Conservation (phyloP, 139 green algal species). For the Tetradesmus obliquus region DNA sequence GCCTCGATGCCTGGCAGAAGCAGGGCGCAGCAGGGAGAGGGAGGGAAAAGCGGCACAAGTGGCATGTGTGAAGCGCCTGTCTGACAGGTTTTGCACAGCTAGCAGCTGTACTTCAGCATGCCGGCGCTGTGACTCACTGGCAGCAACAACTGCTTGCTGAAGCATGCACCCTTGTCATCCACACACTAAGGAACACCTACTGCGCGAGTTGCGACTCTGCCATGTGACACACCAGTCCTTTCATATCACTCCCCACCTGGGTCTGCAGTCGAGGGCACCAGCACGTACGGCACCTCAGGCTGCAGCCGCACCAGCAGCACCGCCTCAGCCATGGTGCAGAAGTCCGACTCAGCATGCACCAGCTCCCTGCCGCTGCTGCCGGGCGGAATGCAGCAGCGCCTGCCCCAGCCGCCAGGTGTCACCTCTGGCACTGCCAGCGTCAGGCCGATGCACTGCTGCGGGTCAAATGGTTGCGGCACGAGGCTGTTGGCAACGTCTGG, state of each 20-base stretch:
- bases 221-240: background rate
- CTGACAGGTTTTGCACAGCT: too few species aligned
- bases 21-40: background rate
- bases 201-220: background rate
- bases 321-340: background rate
- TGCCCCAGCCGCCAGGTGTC: background rate
- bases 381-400: background rate
- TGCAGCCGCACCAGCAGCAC: constrained; percentile 37
- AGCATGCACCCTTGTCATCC: too few species aligned
- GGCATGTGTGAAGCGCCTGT: too few species aligned
- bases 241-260: background rate
- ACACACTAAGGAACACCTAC: background rate
- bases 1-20: constrained; percentile 10
- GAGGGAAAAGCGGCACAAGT: background rate
- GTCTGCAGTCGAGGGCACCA: constrained; percentile 17
- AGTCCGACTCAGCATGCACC: constrained; percentile 16
- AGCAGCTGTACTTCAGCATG: too few species aligned
- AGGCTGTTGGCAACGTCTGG: constrained; percentile 29
- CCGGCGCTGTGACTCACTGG: too few species aligned
- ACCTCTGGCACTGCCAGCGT: background rate
- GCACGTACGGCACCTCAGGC: constrained; percentile 25
- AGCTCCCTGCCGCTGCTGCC: background rate
- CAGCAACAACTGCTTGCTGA: too few species aligned
- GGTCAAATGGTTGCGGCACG: constrained; percentile 1
- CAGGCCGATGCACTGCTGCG: constrained; percentile 5